Percentiles rank a stretch among this genome's conserved stretches.
Evolutionary conservation across 169 alveolate species (phyloP).

Genomic region (Besnoitia besnoiti): DNA sequence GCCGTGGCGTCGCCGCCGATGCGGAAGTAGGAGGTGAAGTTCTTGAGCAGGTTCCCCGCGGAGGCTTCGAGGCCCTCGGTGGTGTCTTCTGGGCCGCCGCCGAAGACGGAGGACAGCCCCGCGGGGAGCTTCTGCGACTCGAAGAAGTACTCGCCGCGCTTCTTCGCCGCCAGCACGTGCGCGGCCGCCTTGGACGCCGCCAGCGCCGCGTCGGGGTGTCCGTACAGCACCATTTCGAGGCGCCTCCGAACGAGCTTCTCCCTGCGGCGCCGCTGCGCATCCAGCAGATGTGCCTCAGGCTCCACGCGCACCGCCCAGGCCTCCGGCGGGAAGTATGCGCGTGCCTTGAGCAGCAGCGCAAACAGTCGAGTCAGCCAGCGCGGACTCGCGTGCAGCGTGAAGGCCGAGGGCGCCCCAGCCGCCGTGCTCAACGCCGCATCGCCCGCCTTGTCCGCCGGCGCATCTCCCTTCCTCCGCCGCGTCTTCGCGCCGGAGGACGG

Average conservation of each 20-base stretch:
- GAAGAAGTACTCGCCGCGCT: not conserved
- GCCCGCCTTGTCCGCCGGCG: too few relatives aligned
- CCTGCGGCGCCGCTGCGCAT: not conserved
- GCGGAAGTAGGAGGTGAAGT: not conserved
- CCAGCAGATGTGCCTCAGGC: not conserved
- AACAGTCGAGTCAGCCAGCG: not conserved
- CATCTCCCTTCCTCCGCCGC: not conserved
- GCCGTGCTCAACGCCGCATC: not conserved
- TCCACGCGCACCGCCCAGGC: not conserved
- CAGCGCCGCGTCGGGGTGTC: constrained; percentile 29
- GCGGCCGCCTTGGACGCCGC: constrained; percentile 13
- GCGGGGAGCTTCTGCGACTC: constrained; percentile 31
- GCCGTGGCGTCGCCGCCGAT: not conserved
- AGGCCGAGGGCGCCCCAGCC: not conserved
- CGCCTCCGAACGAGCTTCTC: not conserved
- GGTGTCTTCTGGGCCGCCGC: constrained; percentile 19
- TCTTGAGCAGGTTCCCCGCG: not conserved
- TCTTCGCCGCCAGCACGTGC: not conserved
- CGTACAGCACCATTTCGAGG: constrained; percentile 7
- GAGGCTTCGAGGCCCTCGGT: not conserved
- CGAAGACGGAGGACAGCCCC: constrained; percentile 18
- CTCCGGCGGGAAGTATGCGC: constrained; percentile 6
- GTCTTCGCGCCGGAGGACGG: not conserved
- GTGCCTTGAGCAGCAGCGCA: not conserved
- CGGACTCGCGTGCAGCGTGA: not conserved